A percentile compares a stretch with the other conserved stretches of the same genome.
phyloP scores from a whole-genome alignment of 2,329 filamentous ascomycete species.

The Phialophora tarda region DNA sequence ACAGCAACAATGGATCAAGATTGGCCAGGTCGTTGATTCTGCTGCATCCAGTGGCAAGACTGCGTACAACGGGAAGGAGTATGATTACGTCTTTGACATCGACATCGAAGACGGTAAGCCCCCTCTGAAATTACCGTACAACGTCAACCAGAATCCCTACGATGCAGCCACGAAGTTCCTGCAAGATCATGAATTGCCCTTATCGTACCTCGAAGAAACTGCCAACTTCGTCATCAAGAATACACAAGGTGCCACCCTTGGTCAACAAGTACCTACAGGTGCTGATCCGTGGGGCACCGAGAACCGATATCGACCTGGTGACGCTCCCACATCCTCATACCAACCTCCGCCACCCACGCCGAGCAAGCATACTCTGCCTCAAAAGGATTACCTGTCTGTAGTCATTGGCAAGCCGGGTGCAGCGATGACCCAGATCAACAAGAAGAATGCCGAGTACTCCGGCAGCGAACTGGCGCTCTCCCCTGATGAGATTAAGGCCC shows the following conservation, averaged over 20 bases:
- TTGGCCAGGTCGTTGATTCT: slow-evolving; percentile 93
- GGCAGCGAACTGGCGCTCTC: slow-evolving; percentile 77
- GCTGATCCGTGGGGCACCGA: slow-evolving; percentile 80
- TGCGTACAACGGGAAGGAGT: slow-evolving; percentile 80
- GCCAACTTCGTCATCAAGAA: slow-evolving; percentile 91
- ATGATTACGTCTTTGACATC: slow-evolving; percentile 96
- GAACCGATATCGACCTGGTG: slow-evolving; percentile 76
- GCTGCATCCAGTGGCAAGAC: slow-evolving; percentile 82
- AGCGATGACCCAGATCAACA: slow-evolving; percentile 76
- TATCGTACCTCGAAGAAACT: slow-evolving; percentile 87
- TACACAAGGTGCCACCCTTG: slow-evolving; percentile 84
- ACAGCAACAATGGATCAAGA: slow-evolving; percentile 77
- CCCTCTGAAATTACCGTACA: slow-evolving; percentile 90
- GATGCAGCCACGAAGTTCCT: slow-evolving; percentile 91
- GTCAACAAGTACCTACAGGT: slow-evolving; percentile 57
- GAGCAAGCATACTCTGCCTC: slow-evolving; percentile 62
- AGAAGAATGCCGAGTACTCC: slow-evolving; percentile 74
- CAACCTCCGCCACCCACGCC: slow-evolving; percentile 40
- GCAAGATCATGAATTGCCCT: slow-evolving; percentile 82
- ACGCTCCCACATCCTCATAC: slow-evolving; percentile 55
- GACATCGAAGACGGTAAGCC: slow-evolving; percentile 95
- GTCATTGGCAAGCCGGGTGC: slow-evolving; percentile 71
- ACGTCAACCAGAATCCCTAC: slow-evolving; percentile 89
- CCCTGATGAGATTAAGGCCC: slow-evolving; percentile 68
- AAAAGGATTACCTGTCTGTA: slow-evolving; percentile 79